Evolutionary conservation across 208 protist species (phyloP).

Genomic region (Trypanosoma caninum): DNA sequence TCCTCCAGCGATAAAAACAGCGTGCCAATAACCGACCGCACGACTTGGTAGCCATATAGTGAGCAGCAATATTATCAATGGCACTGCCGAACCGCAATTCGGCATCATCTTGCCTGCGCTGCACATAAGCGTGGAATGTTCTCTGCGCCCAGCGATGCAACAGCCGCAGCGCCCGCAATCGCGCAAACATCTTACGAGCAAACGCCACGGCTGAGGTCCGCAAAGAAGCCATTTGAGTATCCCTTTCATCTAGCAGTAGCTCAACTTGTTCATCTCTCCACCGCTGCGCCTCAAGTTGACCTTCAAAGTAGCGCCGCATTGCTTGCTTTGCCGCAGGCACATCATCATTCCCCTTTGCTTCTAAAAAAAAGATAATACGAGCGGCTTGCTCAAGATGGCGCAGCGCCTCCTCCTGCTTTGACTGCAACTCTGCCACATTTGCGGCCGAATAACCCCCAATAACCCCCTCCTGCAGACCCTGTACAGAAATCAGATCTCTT

Average conservation of each 20-base stretch:
- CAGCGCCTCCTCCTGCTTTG: slow-evolving; percentile 40
- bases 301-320: slow-evolving; percentile 63
- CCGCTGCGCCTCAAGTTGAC: slow-evolving; percentile 26
- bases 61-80: background rate
- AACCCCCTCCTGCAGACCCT: slow-evolving; percentile 18
- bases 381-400: slow-evolving; percentile 33
- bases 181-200: background rate
- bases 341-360: slow-evolving; percentile 28
- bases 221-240: background rate
- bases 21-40: background rate
- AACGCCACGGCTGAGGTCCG: background rate
- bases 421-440: slow-evolving; percentile 28
- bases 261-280: slow-evolving; percentile 11
- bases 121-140: background rate
- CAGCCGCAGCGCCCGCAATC: background rate
- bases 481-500: slow-evolving; percentile 32
- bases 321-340: slow-evolving; percentile 37
- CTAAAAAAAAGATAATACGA: slow-evolving; percentile 26
- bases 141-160: slow-evolving; percentile 1
- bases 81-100: background rate
- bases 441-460: slow-evolving; percentile 8
- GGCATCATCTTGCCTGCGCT: background rate
- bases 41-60: background rate
- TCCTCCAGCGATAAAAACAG: slow-evolving; percentile 19
- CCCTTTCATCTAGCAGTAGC: background rate